These are phyloP conservation scores for Lonicera japonica DNA, from an alignment of 129 eudicot species.

Conservation along the genomic window DNA sequence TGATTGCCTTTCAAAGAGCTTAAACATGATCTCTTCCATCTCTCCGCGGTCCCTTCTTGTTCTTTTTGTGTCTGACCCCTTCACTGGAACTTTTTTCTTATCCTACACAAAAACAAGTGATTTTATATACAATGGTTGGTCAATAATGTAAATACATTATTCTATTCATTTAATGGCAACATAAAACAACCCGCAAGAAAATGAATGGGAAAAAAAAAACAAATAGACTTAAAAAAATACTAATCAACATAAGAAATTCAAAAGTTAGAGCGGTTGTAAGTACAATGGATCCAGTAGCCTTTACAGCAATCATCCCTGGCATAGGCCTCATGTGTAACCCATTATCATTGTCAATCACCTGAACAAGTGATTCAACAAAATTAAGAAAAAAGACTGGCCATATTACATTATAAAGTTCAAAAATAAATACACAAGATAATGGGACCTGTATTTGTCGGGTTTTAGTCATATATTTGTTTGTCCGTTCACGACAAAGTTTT, in stretches of 20 bases:
- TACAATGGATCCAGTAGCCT: conserved; percentile 36
- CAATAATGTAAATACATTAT: neutral
- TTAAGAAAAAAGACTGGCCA: neutral
- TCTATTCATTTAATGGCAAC: neutral
- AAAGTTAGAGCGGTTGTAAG: conserved; percentile 1
- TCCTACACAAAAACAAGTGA: conserved; percentile 41
- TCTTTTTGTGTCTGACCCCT: conserved; percentile 78
- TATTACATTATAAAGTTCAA: neutral
- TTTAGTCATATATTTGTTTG: conserved; percentile 56
- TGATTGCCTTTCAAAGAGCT: conserved; percentile 74
- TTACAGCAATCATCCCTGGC: conserved; percentile 54
- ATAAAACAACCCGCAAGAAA: neutral
- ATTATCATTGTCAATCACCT: conserved; percentile 72
- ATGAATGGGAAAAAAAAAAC: no score
- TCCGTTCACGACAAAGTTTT: conserved; percentile 79
- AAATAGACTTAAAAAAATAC: neutral
- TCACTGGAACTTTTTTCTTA: conserved; percentile 43
- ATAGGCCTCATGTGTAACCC: conserved; percentile 73
- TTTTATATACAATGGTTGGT: no score
- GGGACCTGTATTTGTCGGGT: conserved; percentile 70
- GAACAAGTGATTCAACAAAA: conserved; percentile 10
- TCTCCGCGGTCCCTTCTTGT: conserved; percentile 86
- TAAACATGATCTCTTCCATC: conserved; percentile 92
- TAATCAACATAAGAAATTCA: neutral
- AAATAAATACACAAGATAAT: neutral